Conservation (phyloP, 257 asterid species). For the Leptodermis oblonga region DNA sequence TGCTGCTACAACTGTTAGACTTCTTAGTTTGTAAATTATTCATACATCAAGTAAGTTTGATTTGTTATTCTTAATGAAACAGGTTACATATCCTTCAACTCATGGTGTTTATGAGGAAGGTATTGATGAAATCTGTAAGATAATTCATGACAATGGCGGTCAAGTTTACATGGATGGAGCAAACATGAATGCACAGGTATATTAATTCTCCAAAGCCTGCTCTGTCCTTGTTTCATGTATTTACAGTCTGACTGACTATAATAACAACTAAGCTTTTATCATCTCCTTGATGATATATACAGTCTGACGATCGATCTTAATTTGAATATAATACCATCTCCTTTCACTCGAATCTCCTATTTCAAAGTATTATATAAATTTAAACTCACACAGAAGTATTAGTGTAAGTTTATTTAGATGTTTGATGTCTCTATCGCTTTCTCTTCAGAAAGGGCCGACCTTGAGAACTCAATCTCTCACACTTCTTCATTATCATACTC, state of each 20-base stretch:
- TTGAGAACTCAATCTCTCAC: background rate
- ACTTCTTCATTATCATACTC: background rate
- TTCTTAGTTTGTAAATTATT: slow-evolving; percentile 5
- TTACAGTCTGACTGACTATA: background rate
- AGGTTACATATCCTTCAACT: slow-evolving; percentile 99
- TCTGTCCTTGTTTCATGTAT: background rate
- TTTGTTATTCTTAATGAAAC: slow-evolving; percentile 12
- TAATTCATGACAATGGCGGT: slow-evolving; percentile 95
- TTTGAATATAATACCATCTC: background rate
- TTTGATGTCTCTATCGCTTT: background rate
- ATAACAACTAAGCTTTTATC: no score
- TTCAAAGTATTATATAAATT: background rate
- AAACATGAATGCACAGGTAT: slow-evolving; percentile 99
- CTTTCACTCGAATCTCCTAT: background rate
- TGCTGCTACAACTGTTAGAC: slow-evolving; percentile 1
- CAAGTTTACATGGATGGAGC: slow-evolving; percentile 99
- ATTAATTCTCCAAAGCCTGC: background rate
- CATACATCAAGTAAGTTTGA: slow-evolving; percentile 6
- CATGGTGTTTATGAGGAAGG: slow-evolving; percentile 99
- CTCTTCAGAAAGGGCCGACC: slow-evolving; percentile 1
- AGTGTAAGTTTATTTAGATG: background rate
- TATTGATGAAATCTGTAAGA: slow-evolving; percentile 89
- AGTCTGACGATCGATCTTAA: background rate
- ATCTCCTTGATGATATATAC: no score
- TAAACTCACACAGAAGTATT: background rate